Conservation (phyloP, 192 early-diverging fungal species). For the Jimgerdemannia lactiflua region DNA sequence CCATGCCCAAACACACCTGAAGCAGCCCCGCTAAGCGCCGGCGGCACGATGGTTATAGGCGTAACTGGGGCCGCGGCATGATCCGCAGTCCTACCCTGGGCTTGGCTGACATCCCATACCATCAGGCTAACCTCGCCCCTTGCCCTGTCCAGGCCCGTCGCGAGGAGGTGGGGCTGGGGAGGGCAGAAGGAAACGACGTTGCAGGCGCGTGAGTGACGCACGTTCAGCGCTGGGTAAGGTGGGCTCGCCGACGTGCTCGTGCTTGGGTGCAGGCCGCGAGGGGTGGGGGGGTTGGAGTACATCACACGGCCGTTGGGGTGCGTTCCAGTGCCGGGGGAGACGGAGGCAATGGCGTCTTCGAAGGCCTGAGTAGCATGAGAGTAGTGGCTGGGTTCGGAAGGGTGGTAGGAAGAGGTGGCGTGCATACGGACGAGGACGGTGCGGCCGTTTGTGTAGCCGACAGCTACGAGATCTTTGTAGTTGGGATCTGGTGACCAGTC, state of each 20-base stretch:
- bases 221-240: conserved; percentile 41
- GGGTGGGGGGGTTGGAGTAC: conserved; percentile 16
- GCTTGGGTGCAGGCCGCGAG: not conserved
- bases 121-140: conserved; percentile 68
- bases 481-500: conserved; percentile 64
- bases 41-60: not conserved
- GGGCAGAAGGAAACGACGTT: conserved; percentile 73
- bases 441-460: conserved; percentile 55
- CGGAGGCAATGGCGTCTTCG: not conserved
- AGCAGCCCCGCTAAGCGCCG: not conserved
- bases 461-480: conserved; percentile 54
- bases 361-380: not conserved
- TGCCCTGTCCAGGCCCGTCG: conserved; percentile 72
- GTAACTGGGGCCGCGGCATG: not conserved
- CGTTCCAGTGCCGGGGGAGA: conserved; percentile 11
- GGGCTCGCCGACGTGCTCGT: conserved; percentile 15
- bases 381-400: not conserved
- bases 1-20: not conserved
- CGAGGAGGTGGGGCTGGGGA: conserved; percentile 53
- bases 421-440: conserved; percentile 54
- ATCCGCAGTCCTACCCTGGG: conserved; percentile 23
- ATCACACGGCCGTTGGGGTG: not conserved
- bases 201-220: conserved; percentile 57
- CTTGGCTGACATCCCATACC: conserved; percentile 72
- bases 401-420: not conserved